These are phyloP conservation scores for Rutstroemia sydowiana DNA, from an alignment of 2,329 filamentous ascomycete species.

Conservation along the genomic window DNA sequence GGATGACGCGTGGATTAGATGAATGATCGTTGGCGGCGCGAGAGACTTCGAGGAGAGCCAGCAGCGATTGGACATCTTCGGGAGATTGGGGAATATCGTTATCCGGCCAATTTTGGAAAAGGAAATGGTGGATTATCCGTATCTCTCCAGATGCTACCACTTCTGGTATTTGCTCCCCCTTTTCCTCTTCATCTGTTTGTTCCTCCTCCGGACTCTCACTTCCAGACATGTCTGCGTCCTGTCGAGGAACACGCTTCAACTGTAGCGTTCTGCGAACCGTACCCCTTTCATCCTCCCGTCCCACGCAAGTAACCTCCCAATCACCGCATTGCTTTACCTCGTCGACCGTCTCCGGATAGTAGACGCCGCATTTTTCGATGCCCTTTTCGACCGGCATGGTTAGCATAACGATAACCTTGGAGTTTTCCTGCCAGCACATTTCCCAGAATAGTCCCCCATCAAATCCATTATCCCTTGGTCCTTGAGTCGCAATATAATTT, in stretches of 20 bases:
- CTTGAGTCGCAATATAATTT: slow-evolving; percentile 16
- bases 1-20: slow-evolving; percentile 49
- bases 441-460: slow-evolving; percentile 9
- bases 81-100: slow-evolving; percentile 13
- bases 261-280: slow-evolving; percentile 12
- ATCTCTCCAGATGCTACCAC: slow-evolving; percentile 3
- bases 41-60: slow-evolving; percentile 10
- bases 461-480: slow-evolving; percentile 7
- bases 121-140: slow-evolving; percentile 15
- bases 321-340: slow-evolving; percentile 10
- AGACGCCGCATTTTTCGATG: slow-evolving; percentile 15
- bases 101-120: slow-evolving; percentile 17
- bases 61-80: slow-evolving; percentile 11
- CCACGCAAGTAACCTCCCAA: slow-evolving; percentile 12
- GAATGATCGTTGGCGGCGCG: slow-evolving; percentile 3
- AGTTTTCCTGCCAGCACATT: slow-evolving; percentile 12
- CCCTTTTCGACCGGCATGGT: slow-evolving; percentile 12
- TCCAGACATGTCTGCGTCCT: not conserved
- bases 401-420: slow-evolving; percentile 15
- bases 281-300: slow-evolving; percentile 1
- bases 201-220: not conserved
- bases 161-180: not conserved
- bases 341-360: slow-evolving; percentile 9
- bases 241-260: not conserved
- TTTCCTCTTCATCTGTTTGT: not conserved